Conservation (phyloP, 495 filamentous ascomycete species). For the Gamarada debralockiae region DNA sequence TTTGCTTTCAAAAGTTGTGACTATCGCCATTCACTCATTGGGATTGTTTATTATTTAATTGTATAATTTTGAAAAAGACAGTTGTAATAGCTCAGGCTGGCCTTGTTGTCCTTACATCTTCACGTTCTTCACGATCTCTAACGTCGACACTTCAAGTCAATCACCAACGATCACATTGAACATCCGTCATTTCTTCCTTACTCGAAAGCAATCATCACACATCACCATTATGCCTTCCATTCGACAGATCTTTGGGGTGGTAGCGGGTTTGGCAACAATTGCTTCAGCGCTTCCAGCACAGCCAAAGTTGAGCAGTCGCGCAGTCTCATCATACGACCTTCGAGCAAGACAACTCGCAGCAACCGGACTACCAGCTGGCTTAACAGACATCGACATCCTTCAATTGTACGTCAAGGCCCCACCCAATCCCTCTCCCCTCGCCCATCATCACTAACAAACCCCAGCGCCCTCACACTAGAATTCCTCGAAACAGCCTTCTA, state of each 20-base stretch:
- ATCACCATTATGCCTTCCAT: conserved; percentile 39
- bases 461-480: conserved; percentile 40
- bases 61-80: conserved; percentile 4
- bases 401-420: conserved; percentile 54
- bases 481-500: conserved; percentile 51
- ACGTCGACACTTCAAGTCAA: conserved; percentile 6
- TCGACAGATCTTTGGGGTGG: conserved; percentile 34
- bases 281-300: conserved; percentile 40
- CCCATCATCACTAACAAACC: conserved; percentile 1
- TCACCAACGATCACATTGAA: conserved; percentile 18
- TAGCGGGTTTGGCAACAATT: conserved; percentile 41
- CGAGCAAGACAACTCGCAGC: conserved; percentile 50
- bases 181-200: too few relatives aligned
- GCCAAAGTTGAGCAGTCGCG: conserved; percentile 38
- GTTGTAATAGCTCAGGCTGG: conserved; percentile 37
- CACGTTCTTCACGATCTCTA: not conserved
- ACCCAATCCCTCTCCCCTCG: not conserved
- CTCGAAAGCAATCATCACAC: too few relatives aligned
- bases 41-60: conserved; percentile 35
- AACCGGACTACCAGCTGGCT: conserved; percentile 39
- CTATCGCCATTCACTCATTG: conserved; percentile 39
- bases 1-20: conserved; percentile 44
- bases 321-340: conserved; percentile 39
- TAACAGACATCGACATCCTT: conserved; percentile 63
- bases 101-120: conserved; percentile 32